Conservation (phyloP, 805 yeast species). For the Cyberlindnera mrakii region DNA sequence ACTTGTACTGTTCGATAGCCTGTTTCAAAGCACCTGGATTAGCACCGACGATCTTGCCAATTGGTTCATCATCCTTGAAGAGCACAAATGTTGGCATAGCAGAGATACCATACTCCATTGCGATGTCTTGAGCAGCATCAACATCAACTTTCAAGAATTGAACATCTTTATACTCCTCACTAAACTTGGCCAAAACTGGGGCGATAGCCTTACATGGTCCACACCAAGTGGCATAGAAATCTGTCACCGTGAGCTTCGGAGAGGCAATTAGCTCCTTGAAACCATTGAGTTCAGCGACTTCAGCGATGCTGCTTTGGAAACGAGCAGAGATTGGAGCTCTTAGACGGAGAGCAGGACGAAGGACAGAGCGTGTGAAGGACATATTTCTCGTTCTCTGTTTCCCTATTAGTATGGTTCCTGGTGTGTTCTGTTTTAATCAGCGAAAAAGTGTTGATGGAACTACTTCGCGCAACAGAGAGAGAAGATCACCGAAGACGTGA, state of each 20-base stretch:
- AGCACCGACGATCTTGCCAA: slow-evolving; percentile 63
- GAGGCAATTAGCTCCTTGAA: slow-evolving; percentile 30
- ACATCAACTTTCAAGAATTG: slow-evolving; percentile 68
- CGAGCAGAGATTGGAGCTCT: slow-evolving; percentile 2
- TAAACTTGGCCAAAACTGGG: slow-evolving; percentile 43
- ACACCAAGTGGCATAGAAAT: slow-evolving; percentile 72
- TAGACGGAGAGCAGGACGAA: slow-evolving; percentile 7
- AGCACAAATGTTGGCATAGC: slow-evolving; percentile 76
- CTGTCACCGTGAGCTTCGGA: slow-evolving; percentile 46
- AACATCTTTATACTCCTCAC: slow-evolving; percentile 37
- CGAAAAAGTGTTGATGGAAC: too few species aligned
- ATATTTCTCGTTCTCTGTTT: neutral
- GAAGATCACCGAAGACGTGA: too few species aligned
- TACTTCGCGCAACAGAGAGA: too few species aligned
- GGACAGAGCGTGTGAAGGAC: slow-evolving; percentile 7
- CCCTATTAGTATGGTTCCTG: neutral
- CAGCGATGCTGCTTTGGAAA: slow-evolving; percentile 25
- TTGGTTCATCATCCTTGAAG: slow-evolving; percentile 49
- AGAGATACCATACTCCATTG: slow-evolving; percentile 51
- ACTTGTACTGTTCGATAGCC: slow-evolving; percentile 26
- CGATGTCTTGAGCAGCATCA: slow-evolving; percentile 54
- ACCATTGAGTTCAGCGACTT: slow-evolving; percentile 28
- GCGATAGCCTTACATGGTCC: slow-evolving; percentile 74
- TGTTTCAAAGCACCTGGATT: slow-evolving; percentile 29
- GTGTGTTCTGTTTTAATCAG: too few species aligned